Conservation (phyloP, 2,329 filamentous ascomycete genomes). For the Exophiala xenobiotica region DNA sequence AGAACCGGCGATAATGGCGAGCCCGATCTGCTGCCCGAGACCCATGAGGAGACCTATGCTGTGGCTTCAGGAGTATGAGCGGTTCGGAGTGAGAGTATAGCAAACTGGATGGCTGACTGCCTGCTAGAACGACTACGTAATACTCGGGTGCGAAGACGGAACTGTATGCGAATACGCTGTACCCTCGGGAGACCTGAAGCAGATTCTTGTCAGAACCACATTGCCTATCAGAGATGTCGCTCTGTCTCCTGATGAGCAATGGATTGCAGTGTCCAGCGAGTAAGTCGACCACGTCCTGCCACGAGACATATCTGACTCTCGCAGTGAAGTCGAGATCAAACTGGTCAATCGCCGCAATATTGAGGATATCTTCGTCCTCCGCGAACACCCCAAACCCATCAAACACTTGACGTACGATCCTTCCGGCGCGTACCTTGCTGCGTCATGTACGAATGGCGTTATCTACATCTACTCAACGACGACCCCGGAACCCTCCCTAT, state of each 20-base stretch:
- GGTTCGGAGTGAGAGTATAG: neutral
- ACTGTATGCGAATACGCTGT: slow-evolving; percentile 94
- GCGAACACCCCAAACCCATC: slow-evolving; percentile 81
- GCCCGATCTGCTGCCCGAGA: slow-evolving; percentile 87
- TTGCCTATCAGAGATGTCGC: slow-evolving; percentile 83
- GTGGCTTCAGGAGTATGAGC: slow-evolving; percentile 59
- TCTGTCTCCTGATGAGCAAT: slow-evolving; percentile 75
- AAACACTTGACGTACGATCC: slow-evolving; percentile 90
- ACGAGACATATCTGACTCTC: neutral
- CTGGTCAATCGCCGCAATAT: slow-evolving; percentile 81
- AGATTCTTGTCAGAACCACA: slow-evolving; percentile 78
- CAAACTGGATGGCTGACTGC: slow-evolving; percentile 2
- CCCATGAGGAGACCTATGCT: slow-evolving; percentile 78
- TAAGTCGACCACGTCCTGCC: slow-evolving; percentile 40
- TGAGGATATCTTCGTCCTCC: slow-evolving; percentile 70
- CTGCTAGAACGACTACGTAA: slow-evolving; percentile 71
- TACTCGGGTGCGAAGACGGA: slow-evolving; percentile 89
- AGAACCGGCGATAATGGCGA: slow-evolving; percentile 89
- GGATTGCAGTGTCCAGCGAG: slow-evolving; percentile 96
- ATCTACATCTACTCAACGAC: slow-evolving; percentile 86
- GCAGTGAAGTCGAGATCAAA: slow-evolving; percentile 80
- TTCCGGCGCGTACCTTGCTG: slow-evolving; percentile 69
- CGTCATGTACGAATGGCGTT: slow-evolving; percentile 85
- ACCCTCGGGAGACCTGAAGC: slow-evolving; percentile 66
- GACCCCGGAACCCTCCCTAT: slow-evolving; percentile 73